Evolutionary conservation across 2,329 filamentous ascomycete species (phyloP).

Genomic region (Ophiostoma pallidulum): DNA sequence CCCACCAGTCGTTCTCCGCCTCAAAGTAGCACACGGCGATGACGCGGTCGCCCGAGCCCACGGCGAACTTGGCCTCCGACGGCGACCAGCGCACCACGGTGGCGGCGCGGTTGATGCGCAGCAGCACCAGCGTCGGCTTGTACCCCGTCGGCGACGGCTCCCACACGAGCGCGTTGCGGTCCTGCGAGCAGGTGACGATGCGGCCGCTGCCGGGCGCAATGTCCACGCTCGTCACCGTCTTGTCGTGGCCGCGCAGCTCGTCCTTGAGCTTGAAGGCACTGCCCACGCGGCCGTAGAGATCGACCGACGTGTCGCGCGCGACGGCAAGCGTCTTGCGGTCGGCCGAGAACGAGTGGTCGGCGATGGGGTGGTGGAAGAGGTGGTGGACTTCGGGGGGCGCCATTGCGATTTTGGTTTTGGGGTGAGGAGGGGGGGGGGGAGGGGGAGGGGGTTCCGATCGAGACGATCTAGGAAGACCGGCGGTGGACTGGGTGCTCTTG

Average conservation of each 20-base stretch:
- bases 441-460: no score
- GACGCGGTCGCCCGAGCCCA: slow-evolving; percentile 88
- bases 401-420: no score
- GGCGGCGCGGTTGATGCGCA: slow-evolving; percentile 92
- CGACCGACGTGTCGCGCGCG: slow-evolving; percentile 78
- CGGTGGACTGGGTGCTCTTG: no score
- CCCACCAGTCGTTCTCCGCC: slow-evolving; percentile 99
- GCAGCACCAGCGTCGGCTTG: slow-evolving; percentile 92
- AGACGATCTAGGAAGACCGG: no score
- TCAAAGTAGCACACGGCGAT: slow-evolving; percentile 99
- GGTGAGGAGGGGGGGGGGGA: no score
- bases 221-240: slow-evolving; percentile 91
- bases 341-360: slow-evolving; percentile 95
- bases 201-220: slow-evolving; percentile 84
- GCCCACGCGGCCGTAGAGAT: slow-evolving; percentile 71
- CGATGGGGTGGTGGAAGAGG: slow-evolving; percentile 91
- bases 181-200: slow-evolving; percentile 96
- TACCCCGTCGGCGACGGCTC: slow-evolving; percentile 86
- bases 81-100: slow-evolving; percentile 97
- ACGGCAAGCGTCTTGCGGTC: slow-evolving; percentile 85
- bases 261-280: slow-evolving; percentile 75
- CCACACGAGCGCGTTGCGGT: slow-evolving; percentile 97
- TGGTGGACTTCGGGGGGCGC: slow-evolving; percentile 84
- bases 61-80: slow-evolving; percentile 93
- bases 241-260: slow-evolving; percentile 93